Evolutionary conservation across 1,284 basidiomycete species (phyloP), one percentile per base, ranked within the genome.

Genomic region (Ustilago trichophora): DNA sequence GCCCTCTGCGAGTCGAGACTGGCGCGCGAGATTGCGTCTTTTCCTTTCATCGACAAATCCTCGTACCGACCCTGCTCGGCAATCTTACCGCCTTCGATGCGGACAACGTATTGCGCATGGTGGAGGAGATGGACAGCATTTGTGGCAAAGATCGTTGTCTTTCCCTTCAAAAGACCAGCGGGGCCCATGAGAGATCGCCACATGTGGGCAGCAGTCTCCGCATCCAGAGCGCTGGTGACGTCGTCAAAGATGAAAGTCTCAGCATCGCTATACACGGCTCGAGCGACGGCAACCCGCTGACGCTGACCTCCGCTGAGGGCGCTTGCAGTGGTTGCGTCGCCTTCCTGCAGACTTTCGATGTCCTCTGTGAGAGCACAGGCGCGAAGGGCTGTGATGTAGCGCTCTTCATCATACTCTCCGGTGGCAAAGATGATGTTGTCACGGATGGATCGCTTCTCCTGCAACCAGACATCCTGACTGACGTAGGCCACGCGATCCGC

Each of bases 261-360:
- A n/a, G n/a, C n/a, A n/a, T n/a, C n/a, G n/a, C n/a, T n/a, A 21
- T 80, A 80, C 15, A 80, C 32, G 4, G 77, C 66, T 3, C 78
- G 59, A 29, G 78, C 78, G 5, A 80, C 65, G 6, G 63, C 57
- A 8, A 80, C 47, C 16, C 78, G 52, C 27, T 75, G 72, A 16
- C 70, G 66, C 48, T 78, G 78, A 3, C 78, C 78, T 8, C 78
- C 78, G 8, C 66, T 71, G 2, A 80, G 67, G 15, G 75, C 59
- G 18, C 65, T 70, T 2, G 67, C 75, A 10, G 37, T 27, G 2
- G 74, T 73, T 25, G 62, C 36, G 36, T 80, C 77, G 32, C 77
- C 75, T 12, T 72, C 67, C n/a, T 69, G 54, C 46, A 75, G 35
- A 15, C 41, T 22, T 6, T 50, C 58, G 8, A 80, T 58, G 47